Base-by-base conservation (phyloP, 371 early-diverging fungal genomes). In the Mucor mucedo region DNA sequence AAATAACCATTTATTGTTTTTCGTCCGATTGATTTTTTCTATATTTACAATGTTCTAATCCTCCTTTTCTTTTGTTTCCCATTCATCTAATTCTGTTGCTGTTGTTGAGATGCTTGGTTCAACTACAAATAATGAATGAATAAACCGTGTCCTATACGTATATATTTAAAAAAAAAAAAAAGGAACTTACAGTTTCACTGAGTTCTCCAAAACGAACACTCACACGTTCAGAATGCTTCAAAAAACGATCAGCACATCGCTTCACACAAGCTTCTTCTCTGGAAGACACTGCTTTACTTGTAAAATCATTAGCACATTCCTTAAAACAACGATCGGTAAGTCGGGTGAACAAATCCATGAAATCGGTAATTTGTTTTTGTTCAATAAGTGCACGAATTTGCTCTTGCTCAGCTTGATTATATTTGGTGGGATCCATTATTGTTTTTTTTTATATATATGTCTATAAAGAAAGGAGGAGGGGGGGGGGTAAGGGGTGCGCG, bases 241-340 rank as follows among this genome's bases (percentile, higher is more conserved):
- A 80, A 84, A 95, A 94, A 82, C 95, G 95, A 72, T 93, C 93
- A 13, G 93, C 88, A 76, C 98, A 97, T 59, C 85, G 85, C 64
- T 81, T 78, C 44, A 94, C 81, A 82, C 98, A 97, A 8, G 83
- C 78, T 62, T 87, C 86, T 87, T 97, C 98, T 78, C 88, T 91
- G 61, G 87, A 77, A 66, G 80, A 84, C 62, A 96, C 77, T 55
- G 88, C 81, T 76, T 91, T 94, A 57, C 96, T 91, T 21, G 94
- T 95, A 64, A 97, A 97, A 65, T 95, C 95, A 66, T 87, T 84
- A 58, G 96, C 88, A 80, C 98, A 97, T 74, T 94, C 91, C 39
- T 78, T 88, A 62, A 96, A 97, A 79, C 98, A 97, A 33, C 89
- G 86, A 70, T 93, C 91, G 32, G 94, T 92, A 35, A 95, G 75